Evolutionary conservation across 176 grass and related monocot species (phyloP).

Genomic region (Hordeum marinum): DNA sequence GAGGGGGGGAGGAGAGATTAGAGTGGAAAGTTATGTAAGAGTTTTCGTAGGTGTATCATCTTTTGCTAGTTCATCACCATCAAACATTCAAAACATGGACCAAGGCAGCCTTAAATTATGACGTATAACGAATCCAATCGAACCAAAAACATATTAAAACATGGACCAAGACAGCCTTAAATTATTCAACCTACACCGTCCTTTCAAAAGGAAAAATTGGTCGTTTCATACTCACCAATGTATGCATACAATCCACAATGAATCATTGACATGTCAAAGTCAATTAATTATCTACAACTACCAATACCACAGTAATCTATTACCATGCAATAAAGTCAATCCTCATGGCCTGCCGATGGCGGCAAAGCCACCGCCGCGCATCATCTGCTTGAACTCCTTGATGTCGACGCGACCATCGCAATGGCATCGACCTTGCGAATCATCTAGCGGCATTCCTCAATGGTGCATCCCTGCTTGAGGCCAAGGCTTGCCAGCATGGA

Average conservation of each 20-base stretch:
- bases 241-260: neutral
- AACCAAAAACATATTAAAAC: no score
- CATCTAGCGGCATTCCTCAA: slow-evolving; percentile 63
- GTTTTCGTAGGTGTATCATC: no score
- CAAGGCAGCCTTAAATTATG: no score
- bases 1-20: no score
- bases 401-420: slow-evolving; percentile 63
- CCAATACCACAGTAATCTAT: neutral
- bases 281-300: neutral
- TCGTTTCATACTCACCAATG: neutral
- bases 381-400: slow-evolving; percentile 81
- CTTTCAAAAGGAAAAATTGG: neutral
- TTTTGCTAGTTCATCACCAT: no score
- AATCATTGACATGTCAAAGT: neutral
- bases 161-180: no score
- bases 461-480: slow-evolving; percentile 55
- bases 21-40: no score
- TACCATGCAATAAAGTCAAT: neutral
- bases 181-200: no score
- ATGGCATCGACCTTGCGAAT: slow-evolving; percentile 57
- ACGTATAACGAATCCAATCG: no score
- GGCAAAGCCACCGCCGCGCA: slow-evolving; percentile 55
- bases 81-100: no score
- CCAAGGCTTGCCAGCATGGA: slow-evolving; percentile 59
- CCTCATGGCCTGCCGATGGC: slow-evolving; percentile 18